Base-by-base conservation (phyloP, 495 filamentous ascomycete species). In the Hypoxylon fragiforme region DNA sequence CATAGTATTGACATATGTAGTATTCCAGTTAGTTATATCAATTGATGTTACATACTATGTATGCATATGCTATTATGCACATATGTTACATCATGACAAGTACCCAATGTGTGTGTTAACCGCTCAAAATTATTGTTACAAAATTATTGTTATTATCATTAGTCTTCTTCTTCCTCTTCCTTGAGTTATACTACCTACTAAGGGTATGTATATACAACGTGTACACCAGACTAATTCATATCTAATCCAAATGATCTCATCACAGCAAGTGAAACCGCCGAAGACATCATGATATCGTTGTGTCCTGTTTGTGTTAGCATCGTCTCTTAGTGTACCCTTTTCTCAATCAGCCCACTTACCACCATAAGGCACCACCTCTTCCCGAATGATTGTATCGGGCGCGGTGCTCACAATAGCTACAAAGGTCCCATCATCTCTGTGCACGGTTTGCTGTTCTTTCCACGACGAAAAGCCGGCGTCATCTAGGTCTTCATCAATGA, bases 211-310 rank as follows among this genome's bases (percentile, higher is more conserved):
- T n/a, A n/a, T n/a, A n/a, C n/a, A n/a, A n/a, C n/a, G n/a, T n/a
- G n/a, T n/a, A n/a, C n/a, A n/a, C n/a, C n/a, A n/a, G n/a, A n/a
- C n/a, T n/a, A n/a, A n/a, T n/a, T n/a, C n/a, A n/a, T n/a, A n/a
- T n/a, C 31, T 34, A 63, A 28, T 8, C 60, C 81, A 59, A 91
- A 91, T 0, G 85, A 78, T 45, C 85, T 76, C 64, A 87, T 71
- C 11, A 86, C 79, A 1, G 87, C 86, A 8, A 87, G 63, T 7
- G 78, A 65, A 8, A 89, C 81, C 8, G 77, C 73, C 2, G 76
- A 65, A 34, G 74, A 81, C 15, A 73, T 76, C 63, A 81, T 67
- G 20, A 86, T 60, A 11, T 76, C 57, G 57, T 84, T 85, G 50
- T 87, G 84, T n/a, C 78, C 82, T 85, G 47, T 13, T 44, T 1